Evolutionary conservation across 257 asterid genomes (phyloP).

Genomic region (Agastache rugosa): DNA sequence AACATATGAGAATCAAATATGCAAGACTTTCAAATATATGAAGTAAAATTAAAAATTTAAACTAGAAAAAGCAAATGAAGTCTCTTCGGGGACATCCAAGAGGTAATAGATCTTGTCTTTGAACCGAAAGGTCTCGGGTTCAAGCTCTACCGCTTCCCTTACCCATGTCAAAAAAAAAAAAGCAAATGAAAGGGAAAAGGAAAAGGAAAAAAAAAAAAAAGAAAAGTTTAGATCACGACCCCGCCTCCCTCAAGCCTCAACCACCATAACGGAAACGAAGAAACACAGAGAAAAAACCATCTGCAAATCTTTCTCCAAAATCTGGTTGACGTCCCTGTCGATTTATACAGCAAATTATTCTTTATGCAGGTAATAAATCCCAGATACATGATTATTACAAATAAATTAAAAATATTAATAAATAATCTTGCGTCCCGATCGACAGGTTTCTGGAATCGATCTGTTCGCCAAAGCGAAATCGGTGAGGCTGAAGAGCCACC

Average conservation of each 20-base stretch:
- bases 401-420: not conserved
- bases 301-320: constrained; percentile 17
- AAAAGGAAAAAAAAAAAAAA: not conserved
- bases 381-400: not conserved
- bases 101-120: too few species aligned
- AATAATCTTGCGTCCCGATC: not conserved
- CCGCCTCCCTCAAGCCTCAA: not conserved
- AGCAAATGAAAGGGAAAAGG: not conserved
- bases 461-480: constrained; percentile 68
- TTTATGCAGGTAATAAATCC: constrained; percentile 37
- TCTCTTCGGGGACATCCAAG: too few species aligned
- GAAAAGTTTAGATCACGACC: too few species aligned
- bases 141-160: too few species aligned
- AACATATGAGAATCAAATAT: not conserved
- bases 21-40: not conserved
- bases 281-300: not conserved
- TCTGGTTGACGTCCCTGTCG: not conserved
- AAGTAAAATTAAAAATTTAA: not conserved
- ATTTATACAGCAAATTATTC: not conserved
- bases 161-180: too few species aligned
- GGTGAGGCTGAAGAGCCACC: constrained; percentile 74
- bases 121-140: too few species aligned
- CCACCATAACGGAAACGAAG: not conserved
- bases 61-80: not conserved
- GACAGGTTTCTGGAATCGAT: constrained; percentile 73